Evolutionary conservation across 257 asterid species (phyloP), one percentile per base, ranked within the genome.

Genomic region (Marsdenia floribunda): DNA sequence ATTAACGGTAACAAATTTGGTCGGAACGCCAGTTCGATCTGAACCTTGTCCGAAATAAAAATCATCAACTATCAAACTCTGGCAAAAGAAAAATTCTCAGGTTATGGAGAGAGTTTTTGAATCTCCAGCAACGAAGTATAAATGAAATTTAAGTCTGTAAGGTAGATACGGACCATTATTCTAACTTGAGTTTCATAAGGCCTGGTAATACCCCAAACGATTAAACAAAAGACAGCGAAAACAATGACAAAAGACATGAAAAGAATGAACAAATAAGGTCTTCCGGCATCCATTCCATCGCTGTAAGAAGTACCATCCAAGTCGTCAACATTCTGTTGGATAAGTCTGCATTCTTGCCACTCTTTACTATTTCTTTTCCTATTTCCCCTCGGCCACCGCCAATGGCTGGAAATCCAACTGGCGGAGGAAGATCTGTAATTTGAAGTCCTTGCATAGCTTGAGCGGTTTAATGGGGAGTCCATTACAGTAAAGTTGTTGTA

Each of bases 1-100:
- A 49, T 90, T 90, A 13, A 88, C 75, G 7, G 90, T 78, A 0
- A 93, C 65, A 59, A 89, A 57, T 87, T 80, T 83, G 3, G 90
- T 89, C 13, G 97, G 96, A 72, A 93, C 97, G 29, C 96, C 96
- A 1, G 92, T 88, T 22, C 29, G 59, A 70, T 93, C 97, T 9
- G 87, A 81, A 4, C 97, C 97, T 82, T 80, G 82, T 57, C 90
- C 93, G 2, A 70, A 70, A 42, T 81, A 74, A 33, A 93, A 64
- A 42, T 73, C 79, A 66, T 82, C 58, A 14, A 93, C 80, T 64
- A 53, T 84, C 73, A 88, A 83, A 47, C 88, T 76, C 91, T 88
- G 79, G 33, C 33, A 29, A n/a, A n/a, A n/a, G 33, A 29, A 29
- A 29, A 29, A 29, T 29, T 1, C 33, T 0, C 33, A 29, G 33